Evolutionary conservation across 2,329 filamentous ascomycete genomes (phyloP).

Genomic region (Ilyonectria destructans): DNA sequence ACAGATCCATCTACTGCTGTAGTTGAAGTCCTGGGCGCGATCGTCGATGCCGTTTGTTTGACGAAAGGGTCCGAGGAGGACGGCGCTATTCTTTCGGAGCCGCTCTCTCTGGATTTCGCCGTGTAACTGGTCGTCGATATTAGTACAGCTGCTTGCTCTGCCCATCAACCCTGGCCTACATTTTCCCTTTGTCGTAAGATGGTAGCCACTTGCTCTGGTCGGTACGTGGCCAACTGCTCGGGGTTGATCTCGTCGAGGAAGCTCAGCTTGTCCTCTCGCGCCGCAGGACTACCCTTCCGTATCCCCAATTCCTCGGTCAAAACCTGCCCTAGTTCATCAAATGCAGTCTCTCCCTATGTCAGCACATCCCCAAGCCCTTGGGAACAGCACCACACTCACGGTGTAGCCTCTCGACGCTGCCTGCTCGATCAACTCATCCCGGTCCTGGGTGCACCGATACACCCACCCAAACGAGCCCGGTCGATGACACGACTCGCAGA

Average conservation of each 20-base stretch:
- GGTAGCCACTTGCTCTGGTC: constrained; percentile 62
- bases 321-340: constrained; percentile 55
- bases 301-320: constrained; percentile 54
- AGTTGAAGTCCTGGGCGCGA: constrained; percentile 37
- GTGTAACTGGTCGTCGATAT: constrained; percentile 34
- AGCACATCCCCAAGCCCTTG: not conserved
- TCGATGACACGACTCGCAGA: constrained; percentile 73
- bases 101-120: constrained; percentile 51
- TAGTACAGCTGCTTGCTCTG: constrained; percentile 41
- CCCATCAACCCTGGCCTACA: constrained; percentile 52
- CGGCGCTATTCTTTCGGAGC: constrained; percentile 43
- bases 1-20: constrained; percentile 58
- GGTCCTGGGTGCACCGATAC: constrained; percentile 81
- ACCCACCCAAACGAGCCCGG: constrained; percentile 78
- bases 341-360: constrained; percentile 47
- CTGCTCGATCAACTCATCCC: constrained; percentile 59
- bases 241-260: constrained; percentile 62
- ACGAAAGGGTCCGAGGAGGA: constrained; percentile 39
- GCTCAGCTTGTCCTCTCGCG: constrained; percentile 60
- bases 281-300: constrained; percentile 59
- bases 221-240: constrained; percentile 63
- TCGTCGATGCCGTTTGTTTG: constrained; percentile 38
- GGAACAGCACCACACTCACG: not conserved
- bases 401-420: constrained; percentile 44
- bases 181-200: constrained; percentile 68